Evolutionary conservation across 441 rosid species (phyloP).

Genomic region (Melastoma candidum): DNA sequence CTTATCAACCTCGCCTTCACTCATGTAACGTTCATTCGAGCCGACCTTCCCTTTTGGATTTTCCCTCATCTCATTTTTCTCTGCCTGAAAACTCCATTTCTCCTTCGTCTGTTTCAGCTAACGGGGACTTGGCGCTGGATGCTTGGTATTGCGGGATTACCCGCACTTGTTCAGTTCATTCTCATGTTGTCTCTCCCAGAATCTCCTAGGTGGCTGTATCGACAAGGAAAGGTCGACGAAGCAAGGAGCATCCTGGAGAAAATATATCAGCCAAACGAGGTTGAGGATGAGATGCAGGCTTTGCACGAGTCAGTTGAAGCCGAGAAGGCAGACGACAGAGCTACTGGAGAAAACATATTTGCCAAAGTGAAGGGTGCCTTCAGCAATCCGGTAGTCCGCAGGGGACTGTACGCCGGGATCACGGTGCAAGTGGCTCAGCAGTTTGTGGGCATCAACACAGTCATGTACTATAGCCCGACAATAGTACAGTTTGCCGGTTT

Average conservation of each 20-base stretch:
- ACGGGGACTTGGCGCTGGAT: conserved; percentile 86
- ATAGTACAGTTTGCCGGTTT: conserved; percentile 79
- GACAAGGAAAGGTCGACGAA: conserved; percentile 27
- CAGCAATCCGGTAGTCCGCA: conserved; percentile 34
- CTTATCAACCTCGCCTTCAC: conserved; percentile 76
- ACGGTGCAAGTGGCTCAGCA: conserved; percentile 82
- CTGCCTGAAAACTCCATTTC: not conserved
- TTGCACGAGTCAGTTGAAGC: conserved; percentile 41
- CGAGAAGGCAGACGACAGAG: conserved; percentile 45
- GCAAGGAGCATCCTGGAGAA: conserved; percentile 47
- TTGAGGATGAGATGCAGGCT: conserved; percentile 50
- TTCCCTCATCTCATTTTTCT: not conserved
- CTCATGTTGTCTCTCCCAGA: conserved; percentile 70
- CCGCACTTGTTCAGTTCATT: conserved; percentile 53
- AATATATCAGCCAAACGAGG: conserved; percentile 54
- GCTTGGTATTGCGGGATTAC: conserved; percentile 73
- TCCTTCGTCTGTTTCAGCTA: conserved; percentile 21
- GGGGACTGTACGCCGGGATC: conserved; percentile 75
- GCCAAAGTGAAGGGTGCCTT: conserved; percentile 49
- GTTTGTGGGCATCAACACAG: conserved; percentile 85
- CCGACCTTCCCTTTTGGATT: not conserved
- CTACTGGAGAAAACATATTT: conserved; percentile 31
- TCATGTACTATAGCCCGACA: conserved; percentile 79
- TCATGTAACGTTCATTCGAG: conserved; percentile 21
- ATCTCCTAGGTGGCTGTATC: conserved; percentile 83